Evolutionary conservation across 257 asterid genomes (phyloP).

Genomic region (Osmanthus fragrans): DNA sequence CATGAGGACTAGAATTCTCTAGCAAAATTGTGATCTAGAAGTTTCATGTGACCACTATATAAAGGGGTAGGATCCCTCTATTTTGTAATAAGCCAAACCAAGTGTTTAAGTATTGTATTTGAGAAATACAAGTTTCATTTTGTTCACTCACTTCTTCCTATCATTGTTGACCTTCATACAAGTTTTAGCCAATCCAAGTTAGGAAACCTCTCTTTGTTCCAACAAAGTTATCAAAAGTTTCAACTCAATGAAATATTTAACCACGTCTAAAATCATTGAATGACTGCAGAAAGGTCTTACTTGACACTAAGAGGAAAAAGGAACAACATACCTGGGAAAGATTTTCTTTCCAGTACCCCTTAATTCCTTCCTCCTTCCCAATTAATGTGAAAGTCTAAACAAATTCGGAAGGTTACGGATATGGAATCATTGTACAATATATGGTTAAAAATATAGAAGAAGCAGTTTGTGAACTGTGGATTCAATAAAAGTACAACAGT

Average conservation of each 20-base stretch:
- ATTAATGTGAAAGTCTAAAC: conserved; percentile 76
- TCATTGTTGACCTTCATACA: too few relatives aligned
- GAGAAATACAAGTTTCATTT: too few relatives aligned
- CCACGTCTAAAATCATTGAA: background rate
- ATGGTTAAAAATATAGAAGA: background rate
- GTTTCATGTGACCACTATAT: too few relatives aligned
- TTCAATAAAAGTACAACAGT: background rate
- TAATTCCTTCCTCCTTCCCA: conserved; percentile 80
- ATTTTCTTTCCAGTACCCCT: conserved; percentile 96
- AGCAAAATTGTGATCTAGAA: too few relatives aligned
- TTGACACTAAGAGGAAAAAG: conserved; percentile 4
- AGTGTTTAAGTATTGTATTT: too few relatives aligned
- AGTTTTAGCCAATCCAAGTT: too few relatives aligned
- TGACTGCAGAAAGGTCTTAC: conserved; percentile 16
- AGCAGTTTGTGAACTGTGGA: background rate
- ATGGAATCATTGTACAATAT: too few relatives aligned
- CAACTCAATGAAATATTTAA: conserved; percentile 4
- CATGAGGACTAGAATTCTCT: too few relatives aligned
- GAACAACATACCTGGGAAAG: conserved; percentile 60
- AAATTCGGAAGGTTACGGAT: conserved; percentile 18
- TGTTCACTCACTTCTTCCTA: too few relatives aligned
- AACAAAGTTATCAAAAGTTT: background rate
- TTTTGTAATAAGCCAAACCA: too few relatives aligned
- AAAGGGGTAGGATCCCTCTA: too few relatives aligned
- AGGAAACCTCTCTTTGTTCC: too few relatives aligned